Conservation (phyloP, 768 basidiomycete genomes). For the Tylopilus subfusipes region DNA sequence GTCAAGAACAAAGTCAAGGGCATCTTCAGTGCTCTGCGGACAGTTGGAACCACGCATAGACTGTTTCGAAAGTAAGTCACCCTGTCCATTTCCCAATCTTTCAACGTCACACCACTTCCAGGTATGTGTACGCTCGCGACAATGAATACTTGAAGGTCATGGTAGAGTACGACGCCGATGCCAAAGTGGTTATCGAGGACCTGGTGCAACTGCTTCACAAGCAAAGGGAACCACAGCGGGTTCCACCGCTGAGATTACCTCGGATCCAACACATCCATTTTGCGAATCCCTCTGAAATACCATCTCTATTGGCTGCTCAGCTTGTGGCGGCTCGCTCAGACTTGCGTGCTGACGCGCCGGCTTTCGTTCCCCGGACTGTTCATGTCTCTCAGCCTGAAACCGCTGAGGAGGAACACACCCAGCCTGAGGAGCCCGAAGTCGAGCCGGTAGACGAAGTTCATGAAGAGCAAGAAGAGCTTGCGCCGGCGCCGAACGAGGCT, state of each 20-base stretch:
- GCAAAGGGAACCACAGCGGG: background rate
- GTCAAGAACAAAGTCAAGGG: slow-evolving; percentile 1
- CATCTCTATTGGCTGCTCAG: slow-evolving; percentile 22
- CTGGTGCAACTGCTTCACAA: slow-evolving; percentile 27
- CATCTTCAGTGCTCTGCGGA: slow-evolving; percentile 11
- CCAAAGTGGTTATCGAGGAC: slow-evolving; percentile 11
- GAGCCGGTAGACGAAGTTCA: slow-evolving; percentile 3
- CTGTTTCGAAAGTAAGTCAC: slow-evolving; percentile 9
- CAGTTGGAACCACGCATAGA: background rate
- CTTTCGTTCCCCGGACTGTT: slow-evolving; percentile 13
- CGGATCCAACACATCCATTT: slow-evolving; percentile 33
- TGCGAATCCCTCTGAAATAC: slow-evolving; percentile 29
- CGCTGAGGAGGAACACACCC: background rate
- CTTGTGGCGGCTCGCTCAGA: slow-evolving; percentile 13
- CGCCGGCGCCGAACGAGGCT: slow-evolving; percentile 12
- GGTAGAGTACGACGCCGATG: slow-evolving; percentile 8
- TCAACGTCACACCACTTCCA: background rate
- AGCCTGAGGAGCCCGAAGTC: background rate
- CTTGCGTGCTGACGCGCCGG: slow-evolving; percentile 14
- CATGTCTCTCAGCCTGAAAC: background rate
- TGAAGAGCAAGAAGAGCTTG: slow-evolving; percentile 11
- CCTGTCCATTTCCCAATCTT: background rate
- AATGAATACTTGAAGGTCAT: slow-evolving; percentile 13
- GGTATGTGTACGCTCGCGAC: background rate
- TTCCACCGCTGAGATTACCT: background rate